Conservation (phyloP, 2,329 filamentous ascomycete genomes). For the Cladosporium sp. region DNA sequence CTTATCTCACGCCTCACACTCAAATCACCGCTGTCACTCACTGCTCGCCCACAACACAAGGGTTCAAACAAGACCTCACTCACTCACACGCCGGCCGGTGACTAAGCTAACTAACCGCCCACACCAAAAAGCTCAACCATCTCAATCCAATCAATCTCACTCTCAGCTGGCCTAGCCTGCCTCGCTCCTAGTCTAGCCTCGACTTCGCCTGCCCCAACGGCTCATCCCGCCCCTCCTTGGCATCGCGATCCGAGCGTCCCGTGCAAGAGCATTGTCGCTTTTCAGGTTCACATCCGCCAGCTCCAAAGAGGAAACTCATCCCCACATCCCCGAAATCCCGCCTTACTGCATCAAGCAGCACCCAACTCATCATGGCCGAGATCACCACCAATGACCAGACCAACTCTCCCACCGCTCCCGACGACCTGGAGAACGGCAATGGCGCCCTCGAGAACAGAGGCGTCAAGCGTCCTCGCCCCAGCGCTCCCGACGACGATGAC, state of each 20-base stretch:
- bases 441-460: conserved; percentile 60
- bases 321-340: conserved; percentile 12
- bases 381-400: conserved; percentile 50
- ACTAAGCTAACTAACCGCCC: no score
- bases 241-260: not conserved
- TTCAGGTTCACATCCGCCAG: conserved; percentile 2
- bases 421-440: conserved; percentile 64
- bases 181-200: not conserved
- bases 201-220: not conserved
- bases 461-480: conserved; percentile 82
- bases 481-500: conserved; percentile 69
- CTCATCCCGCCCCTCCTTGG: not conserved
- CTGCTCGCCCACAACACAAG: no score
- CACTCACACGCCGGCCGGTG: no score
- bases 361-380: conserved; percentile 38
- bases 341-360: conserved; percentile 7
- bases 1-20: no score
- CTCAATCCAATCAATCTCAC: no score
- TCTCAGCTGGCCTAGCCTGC: not conserved
- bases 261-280: not conserved
- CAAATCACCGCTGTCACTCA: no score
- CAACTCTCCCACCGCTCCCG: conserved; percentile 47
- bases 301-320: conserved; percentile 14
- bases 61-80: no score
- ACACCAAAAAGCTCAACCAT: no score